Conservation (phyloP, 176 grass and related monocot species). For the Tillandsia leiboldiana region DNA sequence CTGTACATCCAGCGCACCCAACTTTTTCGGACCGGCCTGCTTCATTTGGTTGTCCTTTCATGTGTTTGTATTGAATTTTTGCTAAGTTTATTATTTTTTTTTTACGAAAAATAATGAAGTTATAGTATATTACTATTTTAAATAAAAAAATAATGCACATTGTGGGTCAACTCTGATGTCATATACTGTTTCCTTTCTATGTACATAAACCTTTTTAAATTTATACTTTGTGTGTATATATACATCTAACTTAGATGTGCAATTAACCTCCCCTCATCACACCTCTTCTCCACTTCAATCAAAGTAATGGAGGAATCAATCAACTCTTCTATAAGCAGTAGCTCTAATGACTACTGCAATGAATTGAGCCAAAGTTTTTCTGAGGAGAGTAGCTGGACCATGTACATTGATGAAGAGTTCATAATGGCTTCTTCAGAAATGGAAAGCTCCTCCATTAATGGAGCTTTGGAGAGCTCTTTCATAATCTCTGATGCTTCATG, state of each 20-base stretch:
- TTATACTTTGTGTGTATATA: too few species aligned
- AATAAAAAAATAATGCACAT: too few species aligned
- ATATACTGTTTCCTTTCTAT: too few species aligned
- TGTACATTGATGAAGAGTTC: conserved; percentile 76
- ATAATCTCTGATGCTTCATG: conserved; percentile 64
- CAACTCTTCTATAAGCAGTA: conserved; percentile 34
- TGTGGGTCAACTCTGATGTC: too few species aligned
- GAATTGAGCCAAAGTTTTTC: conserved; percentile 30
- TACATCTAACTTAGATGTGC: not conserved
- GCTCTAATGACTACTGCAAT: conserved; percentile 4
- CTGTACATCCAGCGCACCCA: too few species aligned
- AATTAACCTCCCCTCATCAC: not conserved
- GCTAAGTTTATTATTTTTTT: too few species aligned
- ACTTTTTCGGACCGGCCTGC: too few species aligned
- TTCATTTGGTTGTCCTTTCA: too few species aligned
- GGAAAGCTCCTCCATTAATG: conserved; percentile 26
- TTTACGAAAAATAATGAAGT: too few species aligned
- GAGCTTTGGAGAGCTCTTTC: conserved; percentile 23
- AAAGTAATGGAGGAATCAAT: conserved; percentile 50
- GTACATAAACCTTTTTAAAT: too few species aligned
- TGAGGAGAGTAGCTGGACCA: conserved; percentile 75
- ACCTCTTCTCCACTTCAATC: not conserved
- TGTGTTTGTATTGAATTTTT: too few species aligned
- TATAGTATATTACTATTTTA: too few species aligned
- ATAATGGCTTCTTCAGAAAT: conserved; percentile 52